phyloP scores from a whole-genome alignment of 768 basidiomycete species.

The Tricholoma bakamatsutake region DNA sequence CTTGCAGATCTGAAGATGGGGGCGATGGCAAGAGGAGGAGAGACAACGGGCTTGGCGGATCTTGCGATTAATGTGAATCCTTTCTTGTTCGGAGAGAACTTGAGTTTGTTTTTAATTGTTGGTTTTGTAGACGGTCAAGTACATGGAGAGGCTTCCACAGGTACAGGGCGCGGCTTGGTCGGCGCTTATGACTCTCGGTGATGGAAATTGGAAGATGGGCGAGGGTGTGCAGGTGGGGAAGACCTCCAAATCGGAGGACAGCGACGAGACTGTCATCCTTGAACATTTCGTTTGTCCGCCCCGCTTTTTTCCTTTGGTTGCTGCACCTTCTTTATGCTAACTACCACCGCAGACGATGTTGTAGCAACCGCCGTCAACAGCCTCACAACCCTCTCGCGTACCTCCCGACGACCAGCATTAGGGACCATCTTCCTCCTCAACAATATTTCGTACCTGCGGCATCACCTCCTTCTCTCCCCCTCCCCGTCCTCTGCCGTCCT shows the following conservation, averaged over 20 bases:
- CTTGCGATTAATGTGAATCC: slow-evolving; percentile 43
- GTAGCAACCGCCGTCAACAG: slow-evolving; percentile 57
- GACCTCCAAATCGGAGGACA: slow-evolving; percentile 38
- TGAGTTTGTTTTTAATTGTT: slow-evolving; percentile 1
- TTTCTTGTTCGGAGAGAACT: slow-evolving; percentile 14
- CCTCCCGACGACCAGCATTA: slow-evolving; percentile 54
- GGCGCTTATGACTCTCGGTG: slow-evolving; percentile 65
- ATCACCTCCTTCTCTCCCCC: slow-evolving; percentile 50
- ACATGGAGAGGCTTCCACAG: slow-evolving; percentile 64
- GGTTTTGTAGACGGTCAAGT: slow-evolving; percentile 51
- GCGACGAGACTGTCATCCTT: slow-evolving; percentile 53
- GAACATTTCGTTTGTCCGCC: slow-evolving; percentile 73
- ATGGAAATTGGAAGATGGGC: slow-evolving; percentile 92
- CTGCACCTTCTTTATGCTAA: neutral
- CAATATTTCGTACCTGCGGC: slow-evolving; percentile 67
- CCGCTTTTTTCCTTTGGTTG: neutral
- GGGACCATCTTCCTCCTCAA: slow-evolving; percentile 77
- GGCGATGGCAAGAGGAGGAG: slow-evolving; percentile 47
- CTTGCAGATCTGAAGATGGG: slow-evolving; percentile 73
- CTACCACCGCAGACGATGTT: slow-evolving; percentile 54
- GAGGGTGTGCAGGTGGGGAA: slow-evolving; percentile 67
- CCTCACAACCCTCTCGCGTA: slow-evolving; percentile 57
- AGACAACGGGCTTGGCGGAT: slow-evolving; percentile 62
- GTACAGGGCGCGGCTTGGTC: slow-evolving; percentile 64
- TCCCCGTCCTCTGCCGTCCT: slow-evolving; percentile 32